A percentile compares a stretch with the other conserved stretches of the same genome.
These are phyloP conservation scores for Helianthus annuus DNA, from an alignment of 129 eudicot species.

Conservation along the genomic window DNA sequence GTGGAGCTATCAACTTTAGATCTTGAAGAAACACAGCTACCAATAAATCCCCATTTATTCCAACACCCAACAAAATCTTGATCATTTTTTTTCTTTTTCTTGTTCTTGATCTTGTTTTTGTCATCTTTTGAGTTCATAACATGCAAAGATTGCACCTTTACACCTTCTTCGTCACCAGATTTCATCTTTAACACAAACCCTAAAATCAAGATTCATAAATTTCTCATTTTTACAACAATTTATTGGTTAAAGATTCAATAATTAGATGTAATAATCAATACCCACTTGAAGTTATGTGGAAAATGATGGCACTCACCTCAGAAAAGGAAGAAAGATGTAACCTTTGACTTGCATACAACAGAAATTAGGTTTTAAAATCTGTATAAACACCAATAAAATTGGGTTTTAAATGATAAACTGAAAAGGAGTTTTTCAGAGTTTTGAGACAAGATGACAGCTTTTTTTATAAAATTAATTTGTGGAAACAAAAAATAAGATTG, in stretches of 20 bases:
- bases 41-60: conserved; percentile 67
- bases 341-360: conserved; percentile 42
- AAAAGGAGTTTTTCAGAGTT: conserved; percentile 25
- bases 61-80: conserved; percentile 73
- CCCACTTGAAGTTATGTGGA: conserved; percentile 42
- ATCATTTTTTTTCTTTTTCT: conserved; percentile 61
- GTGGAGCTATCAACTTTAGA: conserved; percentile 96
- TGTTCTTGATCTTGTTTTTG: conserved; percentile 41
- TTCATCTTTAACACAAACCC: conserved; percentile 64
- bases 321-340: conserved; percentile 19
- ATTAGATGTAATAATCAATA: conserved; percentile 30
- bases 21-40: conserved; percentile 93
- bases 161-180: conserved; percentile 49
- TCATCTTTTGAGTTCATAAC: conserved; percentile 53
- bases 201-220: conserved; percentile 30
- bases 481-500: conserved; percentile 30
- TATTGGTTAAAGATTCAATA: conserved; percentile 26
- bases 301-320: conserved; percentile 30
- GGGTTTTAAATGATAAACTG: conserved; percentile 22
- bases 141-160: conserved; percentile 63
- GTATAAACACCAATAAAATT: conserved; percentile 27
- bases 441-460: conserved; percentile 28
- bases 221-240: conserved; percentile 24
- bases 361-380: conserved; percentile 6
- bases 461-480: conserved; percentile 18